Evolutionary conservation across 2,329 filamentous ascomycete species (phyloP), one percentile per base, ranked within the genome.

Genomic region (Emmonsiellopsis sp.): DNA sequence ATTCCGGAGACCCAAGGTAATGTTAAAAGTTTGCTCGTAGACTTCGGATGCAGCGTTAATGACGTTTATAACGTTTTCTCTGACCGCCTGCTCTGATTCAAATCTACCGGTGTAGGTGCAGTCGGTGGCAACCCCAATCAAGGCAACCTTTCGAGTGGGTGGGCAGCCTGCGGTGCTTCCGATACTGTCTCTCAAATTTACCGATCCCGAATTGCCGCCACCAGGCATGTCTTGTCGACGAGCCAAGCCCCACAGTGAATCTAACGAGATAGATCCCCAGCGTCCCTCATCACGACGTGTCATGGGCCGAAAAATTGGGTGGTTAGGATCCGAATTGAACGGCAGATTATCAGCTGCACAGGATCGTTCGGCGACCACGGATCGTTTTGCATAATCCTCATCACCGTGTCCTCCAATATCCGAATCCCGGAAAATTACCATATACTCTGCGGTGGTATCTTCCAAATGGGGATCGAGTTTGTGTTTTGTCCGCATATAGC

Each of bases 11-110:
- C 90, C 93, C 37, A 98, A 82, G 0, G 91, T 92, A 62, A 98
- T 92, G 70, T 96, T 96, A 75, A 98, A 97, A 7, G 87, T 87
- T 61, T 79, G 82, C 69, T 98, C 93, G 65, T 93, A 98, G 8
- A 96, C 73, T 57, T 84, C 81, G 1, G 92, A 96, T 0, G 93
- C 93, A 44, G 83, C 78, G 72, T 95, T 96, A 67, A 98, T 86
- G 66, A 89, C 79, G 51, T 76, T 78, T 62, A 98, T 90, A 57
- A 98, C 80, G 66, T 93, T 93, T 57, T 79, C 69, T 53, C 84
- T 79, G 26, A 85, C 75, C 50, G 30, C 59, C 51, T 81, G 76
- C 43, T 79, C 79, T 20, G 78, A 79, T 57, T 84, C 80, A 67
- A 96, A 94, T 3, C 78, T 77, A 1, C 75, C 76, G 40, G 85